phyloP scores from a whole-genome alignment of 371 early-diverging fungal species.

The Aphelidium insulamus region DNA sequence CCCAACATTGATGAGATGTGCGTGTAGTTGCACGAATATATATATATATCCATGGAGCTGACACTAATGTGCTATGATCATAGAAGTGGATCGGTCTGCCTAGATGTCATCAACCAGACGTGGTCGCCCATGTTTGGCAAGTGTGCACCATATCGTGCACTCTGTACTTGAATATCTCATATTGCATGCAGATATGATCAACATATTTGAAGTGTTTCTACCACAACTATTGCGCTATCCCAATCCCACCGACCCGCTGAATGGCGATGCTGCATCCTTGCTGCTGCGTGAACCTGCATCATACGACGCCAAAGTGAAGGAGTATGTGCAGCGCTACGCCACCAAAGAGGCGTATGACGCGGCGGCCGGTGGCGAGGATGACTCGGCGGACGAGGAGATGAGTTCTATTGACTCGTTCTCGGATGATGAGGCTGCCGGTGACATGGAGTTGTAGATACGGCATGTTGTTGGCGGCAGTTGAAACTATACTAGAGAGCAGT shows the following conservation, averaged over 20 bases:
- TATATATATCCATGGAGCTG: background rate
- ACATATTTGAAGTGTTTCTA: conserved; percentile 94
- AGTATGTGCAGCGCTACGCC: conserved; percentile 62
- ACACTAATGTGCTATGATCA: background rate
- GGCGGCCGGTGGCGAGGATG: conserved; percentile 48
- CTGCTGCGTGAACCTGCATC: conserved; percentile 78
- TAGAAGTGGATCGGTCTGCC: conserved; percentile 93
- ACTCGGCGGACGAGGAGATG: conserved; percentile 45
- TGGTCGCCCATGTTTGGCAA: conserved; percentile 99
- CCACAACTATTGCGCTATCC: conserved; percentile 96
- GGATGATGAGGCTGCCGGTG: conserved; percentile 53
- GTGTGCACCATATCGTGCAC: conserved; percentile 1
- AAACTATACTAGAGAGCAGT: too few relatives aligned
- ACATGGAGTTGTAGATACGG: conserved; percentile 37
- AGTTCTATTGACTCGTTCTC: conserved; percentile 52
- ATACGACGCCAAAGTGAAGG: conserved; percentile 88
- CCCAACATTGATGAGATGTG: conserved; percentile 98
- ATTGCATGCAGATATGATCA: conserved; percentile 59
- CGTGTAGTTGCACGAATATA: conserved; percentile 9
- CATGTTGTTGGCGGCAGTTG: too few relatives aligned
- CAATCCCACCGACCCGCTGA: conserved; percentile 98
- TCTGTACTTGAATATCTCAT: conserved; percentile 2
- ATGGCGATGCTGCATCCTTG: conserved; percentile 95
- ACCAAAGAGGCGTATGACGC: conserved; percentile 71
- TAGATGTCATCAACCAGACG: conserved; percentile 98